phyloP scores from a whole-genome alignment of 192 early-diverging fungal genomes.

The Oehlia diaphana region DNA sequence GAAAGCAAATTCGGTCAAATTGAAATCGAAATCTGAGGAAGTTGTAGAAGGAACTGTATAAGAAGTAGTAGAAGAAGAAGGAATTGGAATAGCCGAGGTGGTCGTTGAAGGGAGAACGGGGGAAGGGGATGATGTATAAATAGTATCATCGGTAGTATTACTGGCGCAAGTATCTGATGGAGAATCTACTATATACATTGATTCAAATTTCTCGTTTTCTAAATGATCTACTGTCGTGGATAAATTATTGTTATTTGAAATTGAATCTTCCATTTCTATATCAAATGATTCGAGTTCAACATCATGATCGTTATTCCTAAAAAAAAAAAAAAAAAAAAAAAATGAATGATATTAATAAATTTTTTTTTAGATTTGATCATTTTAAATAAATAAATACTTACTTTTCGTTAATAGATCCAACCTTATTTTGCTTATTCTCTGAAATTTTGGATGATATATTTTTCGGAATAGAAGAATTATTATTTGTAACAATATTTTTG shows the following conservation, averaged over 20 bases:
- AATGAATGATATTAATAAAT: too few species aligned
- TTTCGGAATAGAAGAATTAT: background rate
- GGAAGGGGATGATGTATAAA: slow-evolving; percentile 13
- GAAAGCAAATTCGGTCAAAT: background rate
- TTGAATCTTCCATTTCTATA: background rate
- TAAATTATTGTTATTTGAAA: background rate
- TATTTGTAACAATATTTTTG: background rate
- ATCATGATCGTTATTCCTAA: background rate
- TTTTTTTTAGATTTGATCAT: too few species aligned
- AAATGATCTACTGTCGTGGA: background rate
- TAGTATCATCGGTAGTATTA: slow-evolving; percentile 20
- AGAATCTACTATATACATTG: slow-evolving; percentile 15
- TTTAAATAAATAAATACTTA: background rate
- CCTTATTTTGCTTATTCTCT: background rate
- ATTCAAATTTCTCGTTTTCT: background rate
- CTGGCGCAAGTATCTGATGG: slow-evolving; percentile 6
- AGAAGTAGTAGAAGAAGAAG: background rate
- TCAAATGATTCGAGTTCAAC: background rate
- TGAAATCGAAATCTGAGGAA: background rate
- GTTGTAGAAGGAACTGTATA: background rate
- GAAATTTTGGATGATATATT: background rate
- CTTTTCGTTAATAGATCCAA: background rate
- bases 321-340: background rate
- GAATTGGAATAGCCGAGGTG: slow-evolving; percentile 26
- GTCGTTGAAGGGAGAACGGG: slow-evolving; percentile 15